Evolutionary conservation across 148 eudicot genomes (phyloP), one percentile per base, ranked within the genome.

Genomic region (Silene latifolia): DNA sequence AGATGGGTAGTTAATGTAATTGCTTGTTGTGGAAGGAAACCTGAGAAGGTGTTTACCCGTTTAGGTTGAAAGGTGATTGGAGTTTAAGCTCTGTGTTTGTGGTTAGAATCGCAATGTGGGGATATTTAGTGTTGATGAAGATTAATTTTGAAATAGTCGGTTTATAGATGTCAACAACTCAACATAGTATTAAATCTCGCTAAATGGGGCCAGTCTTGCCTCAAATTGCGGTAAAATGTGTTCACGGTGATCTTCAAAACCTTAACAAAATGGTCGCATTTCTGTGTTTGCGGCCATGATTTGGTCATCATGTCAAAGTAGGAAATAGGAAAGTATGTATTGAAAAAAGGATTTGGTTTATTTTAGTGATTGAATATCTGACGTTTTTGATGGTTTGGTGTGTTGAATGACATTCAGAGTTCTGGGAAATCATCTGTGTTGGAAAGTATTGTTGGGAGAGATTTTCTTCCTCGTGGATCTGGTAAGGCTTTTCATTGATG

Each of bases 391-490:
- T 57, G 21, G 14, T 60, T 35, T 75, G 63, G 5, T 62, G 9
- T 56, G 1, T 64, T 62, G 53, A 18, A 48, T 72, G 59, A 60
- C 15, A 65, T 79, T 42, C 78, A 95, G 99, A 95, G 99, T 87
- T 96, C 99, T 8, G 99, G 99, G 8, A 96, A 96, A 86, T 96
- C 99, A 1, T 96, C 98, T 44, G 99, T 96, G 72, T 81, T 92
- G 74, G 99, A 92, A 80, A 92, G 98, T 71, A 86, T 96, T 54
- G 99, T 96, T 0, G 99, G 99, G 23, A 85, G 99, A 82, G 99
- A 96, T 87, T 96, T 96, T 82, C 88, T 96, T 75, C 99, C 99
- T 74, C 99, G 99, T 76, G 99, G 99, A 92, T 92, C 99, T 9
- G 99, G 99, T 92, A 85, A 35, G 25, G 13, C 20, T 25, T 64